phyloP scores from a whole-genome alignment of 768 basidiomycete genomes.

The Suillus subaureus region DNA sequence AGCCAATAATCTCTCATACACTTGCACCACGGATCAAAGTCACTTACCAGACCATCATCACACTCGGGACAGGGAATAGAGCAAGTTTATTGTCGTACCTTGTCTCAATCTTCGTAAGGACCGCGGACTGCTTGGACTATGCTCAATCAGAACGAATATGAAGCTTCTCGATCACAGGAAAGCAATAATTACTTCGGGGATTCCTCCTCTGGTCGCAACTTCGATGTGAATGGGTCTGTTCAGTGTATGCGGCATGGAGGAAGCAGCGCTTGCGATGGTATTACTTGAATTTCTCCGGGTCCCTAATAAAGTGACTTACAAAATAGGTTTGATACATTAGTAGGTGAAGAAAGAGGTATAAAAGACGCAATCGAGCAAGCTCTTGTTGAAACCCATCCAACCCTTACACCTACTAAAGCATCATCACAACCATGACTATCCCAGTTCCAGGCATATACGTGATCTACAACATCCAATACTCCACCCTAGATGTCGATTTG shows the following conservation, averaged over 20 bases:
- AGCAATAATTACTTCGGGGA: background rate
- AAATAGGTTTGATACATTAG: background rate
- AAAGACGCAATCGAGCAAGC: background rate
- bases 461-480: constrained; percentile 4
- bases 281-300: background rate
- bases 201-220: background rate
- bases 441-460: constrained; percentile 1
- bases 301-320: background rate
- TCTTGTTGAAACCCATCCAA: background rate
- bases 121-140: background rate
- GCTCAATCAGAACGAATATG: background rate
- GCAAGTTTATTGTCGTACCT: background rate
- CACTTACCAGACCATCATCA: background rate
- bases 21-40: background rate
- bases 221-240: background rate
- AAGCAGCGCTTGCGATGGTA: background rate
- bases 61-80: background rate
- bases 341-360: background rate
- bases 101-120: background rate
- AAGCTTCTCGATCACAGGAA: background rate
- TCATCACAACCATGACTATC: constrained; percentile 1
- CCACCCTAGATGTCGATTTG: background rate
- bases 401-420: background rate
- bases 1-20: background rate
- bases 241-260: background rate